These are phyloP conservation scores for Yarrowia keelungensis DNA, from an alignment of 805 yeast species.

Conservation along the genomic window DNA sequence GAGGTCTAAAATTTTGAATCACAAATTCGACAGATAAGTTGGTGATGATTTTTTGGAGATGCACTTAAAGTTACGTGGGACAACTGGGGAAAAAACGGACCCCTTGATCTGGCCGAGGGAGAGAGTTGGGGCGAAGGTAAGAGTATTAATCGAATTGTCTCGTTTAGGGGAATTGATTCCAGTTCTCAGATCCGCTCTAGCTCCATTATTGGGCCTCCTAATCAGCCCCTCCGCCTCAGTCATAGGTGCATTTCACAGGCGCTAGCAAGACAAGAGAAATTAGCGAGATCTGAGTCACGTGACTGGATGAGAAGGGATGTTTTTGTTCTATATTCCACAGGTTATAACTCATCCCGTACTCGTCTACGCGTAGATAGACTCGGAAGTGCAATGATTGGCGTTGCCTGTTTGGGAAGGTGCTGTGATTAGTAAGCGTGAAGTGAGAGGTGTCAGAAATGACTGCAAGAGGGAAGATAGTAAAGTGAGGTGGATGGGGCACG, in stretches of 20 bases:
- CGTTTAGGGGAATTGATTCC: background rate
- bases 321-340: background rate
- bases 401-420: no score
- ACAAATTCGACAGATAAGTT: background rate
- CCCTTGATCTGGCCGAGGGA: background rate
- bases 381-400: no score
- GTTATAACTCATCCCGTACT: no score
- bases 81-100: background rate
- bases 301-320: background rate
- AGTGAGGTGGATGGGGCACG: no score
- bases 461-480: no score
- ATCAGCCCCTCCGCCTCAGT: background rate
- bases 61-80: constrained; percentile 1
- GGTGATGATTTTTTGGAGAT: constrained; percentile 24
- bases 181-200: background rate
- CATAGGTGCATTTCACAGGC: constrained; percentile 13
- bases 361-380: background rate
- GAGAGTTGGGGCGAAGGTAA: background rate
- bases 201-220: background rate
- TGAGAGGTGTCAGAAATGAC: no score
- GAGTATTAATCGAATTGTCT: background rate
- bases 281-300: background rate
- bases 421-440: no score
- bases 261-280: background rate
- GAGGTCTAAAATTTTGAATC: background rate